These are phyloP conservation scores for Colletotrichum graminicola DNA, from an alignment of 2,329 filamentous ascomycete genomes.

Conservation along the genomic window DNA sequence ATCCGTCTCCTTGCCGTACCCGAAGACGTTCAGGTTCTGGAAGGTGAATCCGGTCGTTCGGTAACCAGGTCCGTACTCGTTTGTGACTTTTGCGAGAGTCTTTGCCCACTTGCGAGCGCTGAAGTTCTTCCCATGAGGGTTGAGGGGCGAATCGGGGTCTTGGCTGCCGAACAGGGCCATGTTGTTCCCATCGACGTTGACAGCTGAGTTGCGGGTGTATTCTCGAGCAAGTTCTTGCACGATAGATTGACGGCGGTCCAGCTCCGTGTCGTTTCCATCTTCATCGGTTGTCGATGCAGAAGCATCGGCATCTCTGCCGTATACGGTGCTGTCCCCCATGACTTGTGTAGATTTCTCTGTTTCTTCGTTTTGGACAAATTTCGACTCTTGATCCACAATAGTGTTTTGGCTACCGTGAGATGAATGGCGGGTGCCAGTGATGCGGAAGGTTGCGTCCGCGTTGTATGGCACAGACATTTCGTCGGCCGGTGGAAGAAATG, in stretches of 20 bases:
- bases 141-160: constrained; percentile 59
- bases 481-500: neutral
- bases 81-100: constrained; percentile 45
- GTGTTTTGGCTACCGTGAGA: constrained; percentile 40
- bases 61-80: constrained; percentile 46
- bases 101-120: constrained; percentile 57
- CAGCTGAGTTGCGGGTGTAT: constrained; percentile 43
- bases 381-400: constrained; percentile 29
- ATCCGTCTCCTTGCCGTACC: constrained; percentile 56
- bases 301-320: constrained; percentile 9
- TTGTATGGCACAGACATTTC: constrained; percentile 30
- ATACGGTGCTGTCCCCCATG: constrained; percentile 8
- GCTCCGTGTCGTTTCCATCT: constrained; percentile 38
- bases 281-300: constrained; percentile 29
- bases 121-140: constrained; percentile 64
- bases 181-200: constrained; percentile 44
- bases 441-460: constrained; percentile 12
- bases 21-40: constrained; percentile 58
- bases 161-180: constrained; percentile 46
- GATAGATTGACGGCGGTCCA: constrained; percentile 43
- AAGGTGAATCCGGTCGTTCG: constrained; percentile 53
- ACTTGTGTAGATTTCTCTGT: neutral
- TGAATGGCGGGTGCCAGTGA: constrained; percentile 10
- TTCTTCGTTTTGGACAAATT: constrained; percentile 2
- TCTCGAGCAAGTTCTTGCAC: constrained; percentile 45